Conservation (phyloP, 805 yeast genomes). For the Candida tibetensis region DNA sequence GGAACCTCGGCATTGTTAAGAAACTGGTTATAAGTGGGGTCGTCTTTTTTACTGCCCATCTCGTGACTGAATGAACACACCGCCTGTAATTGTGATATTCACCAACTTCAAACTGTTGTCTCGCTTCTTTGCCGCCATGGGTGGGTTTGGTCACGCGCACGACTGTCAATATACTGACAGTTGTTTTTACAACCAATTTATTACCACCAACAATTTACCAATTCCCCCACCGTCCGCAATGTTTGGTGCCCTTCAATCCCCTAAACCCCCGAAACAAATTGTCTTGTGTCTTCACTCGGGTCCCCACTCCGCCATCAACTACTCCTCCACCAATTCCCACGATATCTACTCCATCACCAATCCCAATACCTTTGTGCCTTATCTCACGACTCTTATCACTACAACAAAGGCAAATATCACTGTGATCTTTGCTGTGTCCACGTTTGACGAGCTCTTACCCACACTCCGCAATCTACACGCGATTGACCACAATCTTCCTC, state of each 20-base stretch:
- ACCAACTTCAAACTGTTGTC: no score
- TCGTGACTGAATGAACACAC: no score
- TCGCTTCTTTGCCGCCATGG: no score
- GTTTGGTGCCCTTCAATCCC: background rate
- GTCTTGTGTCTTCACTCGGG: slow-evolving; percentile 7
- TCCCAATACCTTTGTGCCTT: slow-evolving; percentile 10
- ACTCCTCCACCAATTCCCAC: slow-evolving; percentile 1
- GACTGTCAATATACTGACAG: background rate
- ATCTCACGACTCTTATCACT: slow-evolving; percentile 8
- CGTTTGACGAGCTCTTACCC: slow-evolving; percentile 8
- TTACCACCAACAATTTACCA: no score
- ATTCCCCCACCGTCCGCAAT: background rate
- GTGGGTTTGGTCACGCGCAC: no score
- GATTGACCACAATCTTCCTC: background rate
- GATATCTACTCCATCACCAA: slow-evolving; percentile 18
- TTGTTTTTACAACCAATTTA: no score
- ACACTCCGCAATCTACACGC: background rate
- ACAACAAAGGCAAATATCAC: slow-evolving; percentile 3
- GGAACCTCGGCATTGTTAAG: slow-evolving; percentile 27
- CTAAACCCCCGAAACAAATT: slow-evolving; percentile 1
- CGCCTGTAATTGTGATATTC: no score
- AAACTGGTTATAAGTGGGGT: slow-evolving; percentile 11
- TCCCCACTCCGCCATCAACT: slow-evolving; percentile 12
- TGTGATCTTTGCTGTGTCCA: slow-evolving; percentile 9
- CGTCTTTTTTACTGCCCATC: no score